Evolutionary conservation across 805 yeast species (phyloP), one percentile per base, ranked within the genome.

Genomic region (Scheffersomyces coipomensis): DNA sequence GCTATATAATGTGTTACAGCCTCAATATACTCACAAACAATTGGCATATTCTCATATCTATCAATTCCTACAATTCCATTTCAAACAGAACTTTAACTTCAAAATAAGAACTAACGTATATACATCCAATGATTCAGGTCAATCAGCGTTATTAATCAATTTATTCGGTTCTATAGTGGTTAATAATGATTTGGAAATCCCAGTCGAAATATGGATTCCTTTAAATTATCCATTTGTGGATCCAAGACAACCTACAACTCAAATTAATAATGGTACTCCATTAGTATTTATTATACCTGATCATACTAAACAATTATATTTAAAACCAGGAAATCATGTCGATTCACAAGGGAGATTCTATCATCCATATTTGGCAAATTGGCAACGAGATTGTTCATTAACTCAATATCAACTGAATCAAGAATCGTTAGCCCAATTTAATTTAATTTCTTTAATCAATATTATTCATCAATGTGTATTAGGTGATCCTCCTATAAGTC

Each of bases 141-240:
- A 55, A 10, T 67, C 84, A 1, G 68, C 73, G 16, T 67, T 88
- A 15, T 64, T 88, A 35, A 64, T 89, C 9, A 80, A 81, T 43
- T 44, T 90, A 2, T 73, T 73, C 48, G 96, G 96, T 0, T 62
- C 72, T 0, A 47, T 83, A 3, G 72, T 73, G 2, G 38, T 53
- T 1, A 55, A 47, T 4, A 56, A 61, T 10, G 49, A 48, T 0
- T 34, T 46, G 7, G 37, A 39, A 3, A 58, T 61, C 11, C 90
- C 89, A 0, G 51, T 88, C 10, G 80, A 79, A 38, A 58, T 89
- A 4, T 88, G 96, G 95, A 52, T 90, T 4, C 95, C 96, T 0
- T 71, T 73, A 19, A 66, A 70, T 18, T 89, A 85, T 48, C 96
- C 97, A 0, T 48, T 52, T n/a, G 46, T 49, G 3, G 39, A 42